phyloP scores from a whole-genome alignment of 2,329 filamentous ascomycete genomes.

The Colletotrichum ledebouriae region DNA sequence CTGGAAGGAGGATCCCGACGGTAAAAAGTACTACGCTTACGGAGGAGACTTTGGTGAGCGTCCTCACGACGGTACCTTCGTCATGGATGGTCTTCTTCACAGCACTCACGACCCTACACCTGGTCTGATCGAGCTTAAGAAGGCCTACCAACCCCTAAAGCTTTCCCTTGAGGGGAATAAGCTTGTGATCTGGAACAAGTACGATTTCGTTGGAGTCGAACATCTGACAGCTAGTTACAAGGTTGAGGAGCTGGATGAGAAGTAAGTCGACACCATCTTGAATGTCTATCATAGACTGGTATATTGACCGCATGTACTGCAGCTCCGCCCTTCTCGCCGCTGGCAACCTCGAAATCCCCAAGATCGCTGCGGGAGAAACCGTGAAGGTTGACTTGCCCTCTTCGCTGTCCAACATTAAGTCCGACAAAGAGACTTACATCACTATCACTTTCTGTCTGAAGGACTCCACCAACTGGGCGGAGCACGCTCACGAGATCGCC shows the following conservation, averaged over 20 bases:
- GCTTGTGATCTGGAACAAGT: slow-evolving; percentile 56
- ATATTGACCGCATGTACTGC: slow-evolving; percentile 34
- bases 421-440: slow-evolving; percentile 58
- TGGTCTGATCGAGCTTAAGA: slow-evolving; percentile 69
- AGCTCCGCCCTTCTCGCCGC: slow-evolving; percentile 49
- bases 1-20: slow-evolving; percentile 58
- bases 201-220: slow-evolving; percentile 62
- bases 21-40: slow-evolving; percentile 67
- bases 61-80: slow-evolving; percentile 72
- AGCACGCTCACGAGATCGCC: slow-evolving; percentile 66
- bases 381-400: slow-evolving; percentile 52
- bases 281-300: not conserved
- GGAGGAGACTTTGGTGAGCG: slow-evolving; percentile 73
- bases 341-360: slow-evolving; percentile 57
- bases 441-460: slow-evolving; percentile 60
- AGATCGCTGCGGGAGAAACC: slow-evolving; percentile 55
- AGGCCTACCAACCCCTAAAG: slow-evolving; percentile 68
- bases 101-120: slow-evolving; percentile 69
- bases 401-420: slow-evolving; percentile 47
- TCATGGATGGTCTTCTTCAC: slow-evolving; percentile 71
- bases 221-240: slow-evolving; percentile 59
- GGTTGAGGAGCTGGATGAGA: slow-evolving; percentile 57
- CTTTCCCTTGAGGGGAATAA: slow-evolving; percentile 53
- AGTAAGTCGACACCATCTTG: slow-evolving; percentile 50
- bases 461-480: slow-evolving; percentile 63